Evolutionary conservation across 176 grass and related monocot species (phyloP).

Genomic region (Ensete ventricosum): DNA sequence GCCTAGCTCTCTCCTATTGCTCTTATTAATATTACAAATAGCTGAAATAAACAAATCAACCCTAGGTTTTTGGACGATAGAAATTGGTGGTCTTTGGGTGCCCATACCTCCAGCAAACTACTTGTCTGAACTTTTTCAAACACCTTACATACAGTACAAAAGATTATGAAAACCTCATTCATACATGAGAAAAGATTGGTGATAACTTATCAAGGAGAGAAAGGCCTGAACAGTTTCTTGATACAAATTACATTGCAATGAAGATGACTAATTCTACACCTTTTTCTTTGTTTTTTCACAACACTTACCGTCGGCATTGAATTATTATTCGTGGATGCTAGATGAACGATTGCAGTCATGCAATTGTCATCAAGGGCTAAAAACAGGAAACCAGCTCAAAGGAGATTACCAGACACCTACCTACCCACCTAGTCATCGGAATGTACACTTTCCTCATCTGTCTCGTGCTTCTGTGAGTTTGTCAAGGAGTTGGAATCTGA

Average conservation of each 20-base stretch:
- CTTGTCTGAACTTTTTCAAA: too few relatives aligned
- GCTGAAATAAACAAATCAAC: too few relatives aligned
- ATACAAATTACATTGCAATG: too few relatives aligned
- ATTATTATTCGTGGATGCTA: neutral
- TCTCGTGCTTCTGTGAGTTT: constrained; percentile 45
- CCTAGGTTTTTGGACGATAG: too few relatives aligned
- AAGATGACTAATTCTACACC: neutral
- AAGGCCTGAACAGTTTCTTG: neutral
- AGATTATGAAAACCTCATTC: too few relatives aligned
- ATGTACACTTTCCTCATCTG: constrained; percentile 44
- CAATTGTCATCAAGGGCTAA: neutral
- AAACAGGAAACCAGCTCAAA: neutral
- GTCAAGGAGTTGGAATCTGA: constrained; percentile 39
- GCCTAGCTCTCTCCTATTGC: too few relatives aligned
- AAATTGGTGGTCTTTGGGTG: too few relatives aligned
- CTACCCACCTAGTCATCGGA: constrained; percentile 13
- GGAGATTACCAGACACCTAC: neutral
- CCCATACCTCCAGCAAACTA: too few relatives aligned
- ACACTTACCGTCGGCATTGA: neutral
- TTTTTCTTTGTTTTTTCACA: neutral
- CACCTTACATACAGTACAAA: too few relatives aligned
- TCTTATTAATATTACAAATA: too few relatives aligned
- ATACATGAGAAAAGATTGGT: too few relatives aligned
- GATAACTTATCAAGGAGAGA: neutral
- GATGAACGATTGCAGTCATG: neutral